Base-by-base conservation (phyloP, 768 basidiomycete genomes). In the Naematelia encephala region DNA sequence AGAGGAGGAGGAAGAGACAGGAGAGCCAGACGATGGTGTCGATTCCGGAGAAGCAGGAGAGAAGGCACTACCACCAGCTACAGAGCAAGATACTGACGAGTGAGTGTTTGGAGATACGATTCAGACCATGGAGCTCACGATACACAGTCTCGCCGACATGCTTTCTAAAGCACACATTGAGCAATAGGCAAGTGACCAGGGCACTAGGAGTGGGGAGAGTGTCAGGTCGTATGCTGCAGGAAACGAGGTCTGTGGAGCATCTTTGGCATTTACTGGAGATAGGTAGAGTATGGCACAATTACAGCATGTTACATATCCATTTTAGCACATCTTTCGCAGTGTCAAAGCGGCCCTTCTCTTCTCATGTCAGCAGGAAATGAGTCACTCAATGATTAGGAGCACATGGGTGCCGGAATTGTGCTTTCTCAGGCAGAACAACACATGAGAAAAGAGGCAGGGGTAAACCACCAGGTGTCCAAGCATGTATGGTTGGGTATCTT, bases 61-160 rank as follows among this genome's bases (percentile, higher is more conserved):
- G n/a, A 53, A 59, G 19, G 56, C 49, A 5, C 30, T 73, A 14
- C 67, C 72, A 13, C 59, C 69, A 28, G 63, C 56, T n/a, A 56
- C 61, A 23, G 67, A 69, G 14, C 66, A 67, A 48, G 64, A 59
- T 21, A 62, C 67, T 5, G 72, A 73, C 50, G 72, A 69, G 72
- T 73, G 53, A 65, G 72, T 68, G 0, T 19, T 19, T 3, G 8
- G 11, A 27, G 30, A 28, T 21, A 11, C 28, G 23, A 23, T 8
- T 5, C 14, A 46, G 28, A 39, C 16, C 48, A 23, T 23, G 25
- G 26, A 22, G 14, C 22, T 27, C 49, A 59, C 66, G 56, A 65
- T 48, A 26, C n/a, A 4, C 54, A 73, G 71, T 23, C 67, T 73
- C 52, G 72, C 72, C 54, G 72, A 73, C 48, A n/a, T 73, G 54